Percentiles rank a stretch among this genome's conserved stretches.
Evolutionary conservation across 768 basidiomycete genomes (phyloP).

Genomic region (Boletus edulis): DNA sequence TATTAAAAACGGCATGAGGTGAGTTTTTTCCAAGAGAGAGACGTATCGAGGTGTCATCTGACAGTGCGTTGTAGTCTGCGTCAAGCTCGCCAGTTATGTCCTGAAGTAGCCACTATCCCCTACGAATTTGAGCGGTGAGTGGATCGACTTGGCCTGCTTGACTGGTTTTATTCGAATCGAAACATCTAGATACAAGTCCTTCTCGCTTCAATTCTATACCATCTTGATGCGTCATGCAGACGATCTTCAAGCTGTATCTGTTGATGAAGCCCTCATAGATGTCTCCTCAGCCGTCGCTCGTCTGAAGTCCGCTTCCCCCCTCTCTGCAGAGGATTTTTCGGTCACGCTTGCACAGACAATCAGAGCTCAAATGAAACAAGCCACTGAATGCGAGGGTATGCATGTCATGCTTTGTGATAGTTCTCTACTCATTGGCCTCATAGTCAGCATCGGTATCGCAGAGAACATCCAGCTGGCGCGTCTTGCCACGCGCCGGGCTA

Average conservation of each 20-base stretch:
- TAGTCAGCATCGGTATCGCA: slow-evolving; percentile 90
- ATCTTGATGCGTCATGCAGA: slow-evolving; percentile 88
- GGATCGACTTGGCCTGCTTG: not conserved
- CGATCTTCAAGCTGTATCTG: slow-evolving; percentile 91
- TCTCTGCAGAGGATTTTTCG: slow-evolving; percentile 52
- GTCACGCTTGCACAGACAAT: slow-evolving; percentile 80
- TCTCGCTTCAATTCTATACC: slow-evolving; percentile 88
- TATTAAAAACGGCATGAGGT: slow-evolving; percentile 96
- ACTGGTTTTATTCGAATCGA: not conserved
- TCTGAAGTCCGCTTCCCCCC: slow-evolving; percentile 19
- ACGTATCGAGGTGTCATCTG: not conserved
- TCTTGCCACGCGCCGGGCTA: slow-evolving; percentile 86
- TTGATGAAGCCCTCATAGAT: slow-evolving; percentile 94
- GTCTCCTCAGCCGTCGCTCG: slow-evolving; percentile 62
- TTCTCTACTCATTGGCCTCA: not conserved
- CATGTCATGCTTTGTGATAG: not conserved
- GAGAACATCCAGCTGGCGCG: slow-evolving; percentile 92
- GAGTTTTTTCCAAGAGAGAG: slow-evolving; percentile 14
- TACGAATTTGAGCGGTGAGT: slow-evolving; percentile 88
- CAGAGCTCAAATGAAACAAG: slow-evolving; percentile 67
- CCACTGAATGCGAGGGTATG: slow-evolving; percentile 85
- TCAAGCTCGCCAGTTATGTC: slow-evolving; percentile 76
- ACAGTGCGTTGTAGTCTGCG: slow-evolving; percentile 52
- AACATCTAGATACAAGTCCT: slow-evolving; percentile 69
- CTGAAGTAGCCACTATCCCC: slow-evolving; percentile 71